A percentile compares a stretch with the other conserved stretches of the same genome.
Evolutionary conservation across 2,329 filamentous ascomycete species (phyloP).

Genomic region (Alternaria sp.): DNA sequence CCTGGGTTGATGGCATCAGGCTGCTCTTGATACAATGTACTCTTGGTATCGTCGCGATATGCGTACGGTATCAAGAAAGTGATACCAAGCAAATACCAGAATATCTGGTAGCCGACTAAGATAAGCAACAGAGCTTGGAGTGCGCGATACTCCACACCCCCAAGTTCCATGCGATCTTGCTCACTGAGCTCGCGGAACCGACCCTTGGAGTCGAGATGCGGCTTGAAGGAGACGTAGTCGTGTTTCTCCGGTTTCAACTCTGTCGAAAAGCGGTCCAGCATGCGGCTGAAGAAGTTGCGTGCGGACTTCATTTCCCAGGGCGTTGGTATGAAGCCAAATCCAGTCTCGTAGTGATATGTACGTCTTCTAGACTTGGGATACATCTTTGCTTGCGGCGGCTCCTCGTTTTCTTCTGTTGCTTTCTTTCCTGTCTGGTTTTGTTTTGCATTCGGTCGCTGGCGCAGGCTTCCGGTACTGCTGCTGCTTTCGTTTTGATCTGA

Average conservation of each 20-base stretch:
- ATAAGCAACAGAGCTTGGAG: conserved; percentile 57
- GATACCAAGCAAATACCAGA: conserved; percentile 52
- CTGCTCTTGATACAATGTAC: conserved; percentile 49
- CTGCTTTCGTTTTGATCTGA: conserved; percentile 2
- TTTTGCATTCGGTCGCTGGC: conserved; percentile 1
- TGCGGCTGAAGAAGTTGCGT: conserved; percentile 27
- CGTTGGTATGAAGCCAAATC: conserved; percentile 38
- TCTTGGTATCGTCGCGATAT: conserved; percentile 47
- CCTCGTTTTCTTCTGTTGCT: neutral
- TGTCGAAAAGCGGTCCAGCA: conserved; percentile 24
- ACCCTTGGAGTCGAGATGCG: conserved; percentile 36
- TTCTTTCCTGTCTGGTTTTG: neutral
- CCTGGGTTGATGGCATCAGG: conserved; percentile 39
- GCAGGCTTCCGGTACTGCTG: conserved; percentile 10
- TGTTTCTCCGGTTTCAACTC: conserved; percentile 32
- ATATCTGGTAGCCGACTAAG: conserved; percentile 50
- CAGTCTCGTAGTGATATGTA: conserved; percentile 34
- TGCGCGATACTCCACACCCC: conserved; percentile 60
- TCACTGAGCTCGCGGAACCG: conserved; percentile 47
- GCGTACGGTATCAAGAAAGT: conserved; percentile 57
- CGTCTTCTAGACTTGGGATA: conserved; percentile 22
- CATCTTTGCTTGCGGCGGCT: conserved; percentile 6
- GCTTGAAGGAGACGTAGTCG: conserved; percentile 42
- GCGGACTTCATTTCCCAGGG: conserved; percentile 39
- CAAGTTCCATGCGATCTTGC: conserved; percentile 54